Conservation (phyloP, 768 basidiomycete genomes). For the Tricholoma saponaceum region DNA sequence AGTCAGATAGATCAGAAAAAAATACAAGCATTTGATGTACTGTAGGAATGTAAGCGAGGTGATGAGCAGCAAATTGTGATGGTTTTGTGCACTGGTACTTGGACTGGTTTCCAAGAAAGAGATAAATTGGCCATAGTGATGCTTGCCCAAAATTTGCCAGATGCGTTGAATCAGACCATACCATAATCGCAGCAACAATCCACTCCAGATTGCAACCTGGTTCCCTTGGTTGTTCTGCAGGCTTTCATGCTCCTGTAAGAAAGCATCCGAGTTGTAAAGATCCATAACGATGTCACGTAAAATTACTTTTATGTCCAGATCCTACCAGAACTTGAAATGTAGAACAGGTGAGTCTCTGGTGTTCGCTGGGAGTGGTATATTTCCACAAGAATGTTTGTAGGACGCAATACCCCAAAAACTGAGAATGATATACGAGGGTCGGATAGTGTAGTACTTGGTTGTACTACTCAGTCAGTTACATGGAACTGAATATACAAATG, state of each 20-base stretch:
- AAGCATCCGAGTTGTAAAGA: not conserved
- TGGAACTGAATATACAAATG: too few relatives aligned
- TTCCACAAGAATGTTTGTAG: too few relatives aligned
- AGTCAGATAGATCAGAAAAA: not conserved
- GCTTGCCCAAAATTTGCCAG: slow-evolving; percentile 23
- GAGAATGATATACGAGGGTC: too few relatives aligned
- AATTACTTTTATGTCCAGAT: too few relatives aligned
- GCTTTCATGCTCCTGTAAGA: slow-evolving; percentile 1
- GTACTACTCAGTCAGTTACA: too few relatives aligned
- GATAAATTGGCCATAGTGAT: slow-evolving; percentile 14
- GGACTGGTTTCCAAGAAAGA: slow-evolving; percentile 28
- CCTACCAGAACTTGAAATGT: too few relatives aligned
- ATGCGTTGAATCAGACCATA: slow-evolving; percentile 22
- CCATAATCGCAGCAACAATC: not conserved
- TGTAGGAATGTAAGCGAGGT: slow-evolving; percentile 24
- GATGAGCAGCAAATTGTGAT: slow-evolving; percentile 14
- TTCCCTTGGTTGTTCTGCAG: not conserved
- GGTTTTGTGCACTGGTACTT: slow-evolving; percentile 28
- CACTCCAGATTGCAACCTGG: not conserved
- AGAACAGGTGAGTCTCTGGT: too few relatives aligned
- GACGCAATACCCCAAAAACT: too few relatives aligned
- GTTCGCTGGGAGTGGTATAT: too few relatives aligned
- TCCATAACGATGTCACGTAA: not conserved
- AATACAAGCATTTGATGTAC: slow-evolving; percentile 15
- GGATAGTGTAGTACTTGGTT: too few relatives aligned